phyloP scores from a whole-genome alignment of 2,329 filamentous ascomycete species.

The Ophiostoma novo-ulmi region DNA sequence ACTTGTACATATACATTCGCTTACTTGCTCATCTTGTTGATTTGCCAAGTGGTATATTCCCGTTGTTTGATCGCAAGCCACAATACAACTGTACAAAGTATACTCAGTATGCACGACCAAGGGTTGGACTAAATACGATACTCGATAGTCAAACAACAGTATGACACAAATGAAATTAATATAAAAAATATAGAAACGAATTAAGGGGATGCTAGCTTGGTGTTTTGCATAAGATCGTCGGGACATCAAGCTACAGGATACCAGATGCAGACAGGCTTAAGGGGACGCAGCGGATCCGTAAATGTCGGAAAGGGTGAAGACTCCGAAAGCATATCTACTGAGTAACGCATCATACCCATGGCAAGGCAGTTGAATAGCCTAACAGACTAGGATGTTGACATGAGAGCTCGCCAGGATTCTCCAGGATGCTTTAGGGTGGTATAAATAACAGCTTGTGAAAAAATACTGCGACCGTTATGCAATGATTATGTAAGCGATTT shows the following conservation, averaged over 20 bases:
- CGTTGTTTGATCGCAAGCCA: not conserved
- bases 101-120: not conserved
- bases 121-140: not conserved
- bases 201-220: conserved; percentile 2
- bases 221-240: conserved; percentile 9
- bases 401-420: no score
- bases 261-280: not conserved
- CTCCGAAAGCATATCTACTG: not conserved
- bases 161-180: not conserved
- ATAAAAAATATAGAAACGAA: not conserved
- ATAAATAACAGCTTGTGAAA: no score
- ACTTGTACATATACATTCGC: not conserved
- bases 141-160: not conserved
- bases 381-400: no score
- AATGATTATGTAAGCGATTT: no score
- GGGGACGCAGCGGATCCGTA: not conserved
- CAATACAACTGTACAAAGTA: not conserved
- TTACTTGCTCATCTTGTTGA: not conserved
- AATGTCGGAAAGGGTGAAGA: not conserved
- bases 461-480: no score
- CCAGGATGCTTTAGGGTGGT: no score
- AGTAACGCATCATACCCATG: no score
- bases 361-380: no score
- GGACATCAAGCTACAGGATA: not conserved
- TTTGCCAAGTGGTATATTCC: not conserved